Evolutionary conservation across 2,329 filamentous ascomycete genomes (phyloP).

Genomic region (Hymenoscyphus infarciens): DNA sequence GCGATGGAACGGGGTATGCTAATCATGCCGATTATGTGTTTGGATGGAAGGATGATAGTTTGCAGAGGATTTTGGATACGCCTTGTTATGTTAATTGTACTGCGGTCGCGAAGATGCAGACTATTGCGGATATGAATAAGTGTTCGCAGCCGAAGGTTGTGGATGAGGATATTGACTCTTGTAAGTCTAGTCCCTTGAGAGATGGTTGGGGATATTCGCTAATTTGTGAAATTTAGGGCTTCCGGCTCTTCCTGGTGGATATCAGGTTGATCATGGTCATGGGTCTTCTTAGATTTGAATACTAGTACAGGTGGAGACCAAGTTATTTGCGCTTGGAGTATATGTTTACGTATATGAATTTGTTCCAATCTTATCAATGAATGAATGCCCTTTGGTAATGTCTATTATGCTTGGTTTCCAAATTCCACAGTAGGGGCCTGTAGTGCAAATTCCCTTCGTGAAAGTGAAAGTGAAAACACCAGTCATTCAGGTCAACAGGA

Average conservation of each 20-base stretch:
- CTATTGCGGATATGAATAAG: conserved; percentile 43
- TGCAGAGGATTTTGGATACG: conserved; percentile 48
- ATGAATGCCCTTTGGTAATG: no score
- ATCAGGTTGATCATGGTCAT: neutral
- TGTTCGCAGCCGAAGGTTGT: conserved; percentile 46
- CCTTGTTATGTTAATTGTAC: conserved; percentile 46
- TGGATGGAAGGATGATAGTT: conserved; percentile 47
- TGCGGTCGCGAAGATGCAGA: conserved; percentile 40
- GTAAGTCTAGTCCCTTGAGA: conserved; percentile 35
- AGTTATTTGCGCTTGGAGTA: no score
- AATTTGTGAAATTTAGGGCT: neutral
- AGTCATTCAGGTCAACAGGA: no score
- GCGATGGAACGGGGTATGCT: conserved; percentile 46
- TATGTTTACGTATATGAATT: no score
- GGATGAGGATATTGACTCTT: conserved; percentile 49
- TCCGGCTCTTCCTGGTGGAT: neutral
- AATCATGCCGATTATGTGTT: conserved; percentile 52
- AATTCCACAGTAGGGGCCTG: no score
- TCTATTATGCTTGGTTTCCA: no score
- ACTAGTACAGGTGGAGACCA: no score
- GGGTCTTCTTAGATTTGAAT: neutral
- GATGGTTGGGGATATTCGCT: neutral
- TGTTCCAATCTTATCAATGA: no score
- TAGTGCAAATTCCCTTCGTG: no score
- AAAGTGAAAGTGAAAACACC: no score